Percentiles rank a stretch among this genome's conserved stretches.
Evolutionary conservation across 306 rosid genomes (phyloP).

Genomic region (Carpinus fangiana): DNA sequence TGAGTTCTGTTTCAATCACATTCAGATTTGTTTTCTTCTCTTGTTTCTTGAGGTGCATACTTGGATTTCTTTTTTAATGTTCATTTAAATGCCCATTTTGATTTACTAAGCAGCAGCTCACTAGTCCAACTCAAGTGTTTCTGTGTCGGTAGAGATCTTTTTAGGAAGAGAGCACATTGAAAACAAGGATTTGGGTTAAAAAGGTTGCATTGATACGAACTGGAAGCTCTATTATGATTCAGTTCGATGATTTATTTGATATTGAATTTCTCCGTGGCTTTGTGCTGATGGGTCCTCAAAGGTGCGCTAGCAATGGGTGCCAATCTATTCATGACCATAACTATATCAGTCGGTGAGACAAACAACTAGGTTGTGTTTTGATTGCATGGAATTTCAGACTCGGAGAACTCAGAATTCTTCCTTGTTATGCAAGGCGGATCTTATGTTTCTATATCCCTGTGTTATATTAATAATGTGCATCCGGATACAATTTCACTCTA

Average conservation of each 20-base stretch:
- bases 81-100: slow-evolving; percentile 18
- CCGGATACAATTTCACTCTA: not conserved
- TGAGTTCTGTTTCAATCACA: slow-evolving; percentile 18
- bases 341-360: not conserved
- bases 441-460: not conserved
- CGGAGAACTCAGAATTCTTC: not conserved
- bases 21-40: slow-evolving; percentile 21
- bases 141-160: slow-evolving; percentile 23
- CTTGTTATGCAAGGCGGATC: too few species aligned
- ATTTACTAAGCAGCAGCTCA: slow-evolving; percentile 22
- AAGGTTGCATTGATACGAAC: slow-evolving; percentile 4
- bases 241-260: not conserved
- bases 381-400: not conserved
- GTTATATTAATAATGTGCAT: not conserved
- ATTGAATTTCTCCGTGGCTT: not conserved
- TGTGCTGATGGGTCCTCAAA: not conserved
- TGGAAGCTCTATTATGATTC: not conserved
- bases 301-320: not conserved
- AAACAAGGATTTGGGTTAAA: slow-evolving; percentile 2
- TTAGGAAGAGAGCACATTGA: slow-evolving; percentile 4
- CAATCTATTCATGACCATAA: not conserved
- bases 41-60: not conserved
- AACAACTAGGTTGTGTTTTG: not conserved
- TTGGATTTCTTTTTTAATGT: not conserved
- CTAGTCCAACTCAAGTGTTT: slow-evolving; percentile 24